A percentile compares a stretch with the other conserved stretches of the same genome.
Conservation (phyloP, 78 protist species). For the Tieghemostelium lacteum region DNA sequence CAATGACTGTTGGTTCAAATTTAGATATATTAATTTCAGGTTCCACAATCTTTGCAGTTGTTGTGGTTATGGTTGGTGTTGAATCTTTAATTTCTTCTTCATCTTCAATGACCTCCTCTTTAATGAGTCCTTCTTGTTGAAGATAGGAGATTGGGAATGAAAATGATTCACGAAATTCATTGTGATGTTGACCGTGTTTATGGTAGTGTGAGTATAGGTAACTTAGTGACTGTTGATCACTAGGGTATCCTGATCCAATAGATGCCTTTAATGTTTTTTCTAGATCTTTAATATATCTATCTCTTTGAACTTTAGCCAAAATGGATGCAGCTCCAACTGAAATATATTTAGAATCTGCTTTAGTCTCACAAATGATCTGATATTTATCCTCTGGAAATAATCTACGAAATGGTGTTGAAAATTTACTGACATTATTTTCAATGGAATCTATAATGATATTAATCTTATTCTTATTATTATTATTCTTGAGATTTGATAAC, state of each 20-base stretch:
- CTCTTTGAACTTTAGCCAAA: conserved; percentile 51
- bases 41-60: too few species aligned
- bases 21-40: too few species aligned
- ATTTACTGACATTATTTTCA: neutral
- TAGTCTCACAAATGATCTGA: conserved; percentile 28
- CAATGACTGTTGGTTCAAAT: too few species aligned
- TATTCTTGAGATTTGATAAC: too few species aligned
- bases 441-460: conserved; percentile 13
- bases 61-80: neutral
- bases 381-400: neutral
- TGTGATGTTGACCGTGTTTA: neutral
- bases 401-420: conserved; percentile 7
- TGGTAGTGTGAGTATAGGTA: neutral
- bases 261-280: neutral
- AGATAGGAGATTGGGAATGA: neutral
- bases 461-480: neutral
- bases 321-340: conserved; percentile 58
- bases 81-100: neutral
- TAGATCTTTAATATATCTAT: conserved; percentile 7
- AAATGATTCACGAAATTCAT: neutral
- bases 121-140: neutral
- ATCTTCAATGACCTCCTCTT: neutral
- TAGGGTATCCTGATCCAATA: conserved; percentile 58
- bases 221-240: neutral
- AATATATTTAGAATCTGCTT: conserved; percentile 33